A percentile compares a stretch with the other conserved stretches of the same genome.
Conservation (phyloP, 306 rosid species). For the Ormosia emarginata region DNA sequence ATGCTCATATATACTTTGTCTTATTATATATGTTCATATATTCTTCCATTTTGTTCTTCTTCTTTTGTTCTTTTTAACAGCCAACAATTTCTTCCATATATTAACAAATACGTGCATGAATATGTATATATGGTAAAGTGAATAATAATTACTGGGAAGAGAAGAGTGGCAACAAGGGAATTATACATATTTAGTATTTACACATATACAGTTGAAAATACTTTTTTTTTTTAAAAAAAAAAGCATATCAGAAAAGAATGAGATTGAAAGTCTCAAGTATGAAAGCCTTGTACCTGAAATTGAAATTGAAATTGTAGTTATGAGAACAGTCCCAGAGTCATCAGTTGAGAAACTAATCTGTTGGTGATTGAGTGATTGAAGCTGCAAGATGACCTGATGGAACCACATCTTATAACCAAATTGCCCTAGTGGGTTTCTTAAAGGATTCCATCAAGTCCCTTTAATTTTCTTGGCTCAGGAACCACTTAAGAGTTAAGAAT, state of each 20-base stretch:
- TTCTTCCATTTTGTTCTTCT: background rate
- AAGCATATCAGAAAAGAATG: background rate
- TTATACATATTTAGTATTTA: background rate
- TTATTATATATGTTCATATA: background rate
- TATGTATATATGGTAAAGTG: background rate
- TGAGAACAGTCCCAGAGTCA: background rate
- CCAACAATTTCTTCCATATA: background rate
- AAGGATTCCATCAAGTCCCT: background rate
- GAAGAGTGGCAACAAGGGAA: background rate
- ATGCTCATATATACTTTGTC: background rate
- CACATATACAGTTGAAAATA: background rate
- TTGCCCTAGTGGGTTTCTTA: background rate
- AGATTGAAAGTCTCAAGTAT: background rate
- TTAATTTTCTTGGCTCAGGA: background rate
- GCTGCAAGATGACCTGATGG: constrained; percentile 97
- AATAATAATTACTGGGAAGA: background rate
- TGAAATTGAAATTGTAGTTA: background rate
- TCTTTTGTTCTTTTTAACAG: background rate
- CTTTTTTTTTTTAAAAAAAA: background rate
- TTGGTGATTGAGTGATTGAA: constrained; percentile 89
- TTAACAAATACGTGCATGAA: background rate
- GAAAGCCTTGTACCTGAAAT: constrained; percentile 28
- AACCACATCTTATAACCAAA: constrained; percentile 20
- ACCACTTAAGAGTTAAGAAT: background rate
- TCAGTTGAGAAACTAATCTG: constrained; percentile 25